Evolutionary conservation across 768 basidiomycete species (phyloP).

Genomic region (Daedaleopsis nitida): DNA sequence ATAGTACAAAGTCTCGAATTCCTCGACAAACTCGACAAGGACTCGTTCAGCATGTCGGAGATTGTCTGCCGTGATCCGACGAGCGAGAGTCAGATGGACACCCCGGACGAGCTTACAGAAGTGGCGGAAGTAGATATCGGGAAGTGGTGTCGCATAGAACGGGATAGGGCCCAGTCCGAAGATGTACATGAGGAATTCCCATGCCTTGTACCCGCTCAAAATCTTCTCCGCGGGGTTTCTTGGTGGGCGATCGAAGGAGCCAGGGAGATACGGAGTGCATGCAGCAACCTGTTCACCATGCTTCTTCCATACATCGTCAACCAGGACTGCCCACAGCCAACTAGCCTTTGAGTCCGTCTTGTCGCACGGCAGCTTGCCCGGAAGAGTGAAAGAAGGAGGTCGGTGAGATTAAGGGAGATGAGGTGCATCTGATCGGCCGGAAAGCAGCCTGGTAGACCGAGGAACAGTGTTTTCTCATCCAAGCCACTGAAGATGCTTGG

Average conservation of each 20-base stretch:
- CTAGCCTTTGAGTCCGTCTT: constrained; percentile 20
- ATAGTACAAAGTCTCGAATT: constrained; percentile 41
- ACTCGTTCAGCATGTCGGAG: constrained; percentile 26
- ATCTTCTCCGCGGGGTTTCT: constrained; percentile 45
- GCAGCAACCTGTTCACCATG: constrained; percentile 38
- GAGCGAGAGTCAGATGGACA: constrained; percentile 25
- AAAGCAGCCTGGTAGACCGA: constrained; percentile 22
- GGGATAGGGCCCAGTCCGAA: constrained; percentile 12
- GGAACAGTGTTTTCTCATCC: neutral
- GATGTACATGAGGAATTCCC: constrained; percentile 28
- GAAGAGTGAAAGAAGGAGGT: constrained; percentile 36
- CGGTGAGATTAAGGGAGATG: constrained; percentile 38
- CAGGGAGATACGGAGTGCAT: constrained; percentile 36
- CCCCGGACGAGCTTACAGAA: constrained; percentile 31
- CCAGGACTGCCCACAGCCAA: constrained; percentile 37
- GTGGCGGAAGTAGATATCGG: constrained; percentile 25
- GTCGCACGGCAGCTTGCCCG: constrained; percentile 29
- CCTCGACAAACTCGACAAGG: constrained; percentile 30
- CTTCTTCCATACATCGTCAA: constrained; percentile 32
- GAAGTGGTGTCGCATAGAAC: constrained; percentile 29
- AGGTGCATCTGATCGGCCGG: constrained; percentile 43
- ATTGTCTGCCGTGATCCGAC: constrained; percentile 4
- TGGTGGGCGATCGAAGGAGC: constrained; percentile 44
- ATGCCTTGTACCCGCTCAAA: constrained; percentile 35
- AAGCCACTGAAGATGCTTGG: constrained; percentile 37